Conservation (phyloP, 768 basidiomycete species). For the Solioccasus polychromus region DNA sequence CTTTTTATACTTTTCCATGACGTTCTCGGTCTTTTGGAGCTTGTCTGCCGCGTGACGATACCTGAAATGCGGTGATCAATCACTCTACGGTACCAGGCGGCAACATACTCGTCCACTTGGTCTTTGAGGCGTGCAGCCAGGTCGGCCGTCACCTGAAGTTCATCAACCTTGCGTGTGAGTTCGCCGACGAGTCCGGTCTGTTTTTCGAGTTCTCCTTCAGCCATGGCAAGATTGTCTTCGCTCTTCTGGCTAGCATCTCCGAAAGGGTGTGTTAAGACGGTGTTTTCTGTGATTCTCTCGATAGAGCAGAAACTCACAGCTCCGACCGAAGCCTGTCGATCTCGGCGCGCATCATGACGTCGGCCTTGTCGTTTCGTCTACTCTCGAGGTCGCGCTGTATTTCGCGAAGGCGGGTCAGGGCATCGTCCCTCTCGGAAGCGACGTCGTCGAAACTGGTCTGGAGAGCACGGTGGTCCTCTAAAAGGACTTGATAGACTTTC, state of each 20-base stretch:
- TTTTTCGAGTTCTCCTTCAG: constrained; percentile 82
- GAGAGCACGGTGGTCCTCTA: constrained; percentile 72
- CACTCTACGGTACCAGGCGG: neutral
- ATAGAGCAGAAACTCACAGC: constrained; percentile 57
- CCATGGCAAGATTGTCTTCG: constrained; percentile 83
- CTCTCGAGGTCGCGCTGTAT: constrained; percentile 56
- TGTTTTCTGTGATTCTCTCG: constrained; percentile 1
- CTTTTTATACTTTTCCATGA: constrained; percentile 98
- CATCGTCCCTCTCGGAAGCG: constrained; percentile 76
- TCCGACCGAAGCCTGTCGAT: constrained; percentile 79
- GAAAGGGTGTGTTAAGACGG: constrained; percentile 26
- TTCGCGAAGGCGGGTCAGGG: constrained; percentile 58
- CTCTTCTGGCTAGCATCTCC: constrained; percentile 75
- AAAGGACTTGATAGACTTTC: constrained; percentile 70
- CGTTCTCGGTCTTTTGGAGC: constrained; percentile 91
- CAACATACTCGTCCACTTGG: constrained; percentile 82
- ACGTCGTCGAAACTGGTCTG: constrained; percentile 78
- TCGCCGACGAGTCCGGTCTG: constrained; percentile 67
- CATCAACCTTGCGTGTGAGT: constrained; percentile 75
- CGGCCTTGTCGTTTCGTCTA: constrained; percentile 65
- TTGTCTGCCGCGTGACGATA: constrained; percentile 91
- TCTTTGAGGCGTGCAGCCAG: constrained; percentile 83
- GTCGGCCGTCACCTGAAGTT: constrained; percentile 74
- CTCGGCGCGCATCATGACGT: constrained; percentile 75
- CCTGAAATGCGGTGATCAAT: constrained; percentile 40